These are phyloP conservation scores for Linum trigynum DNA, from an alignment of 345 rosid genomes.

Conservation along the genomic window DNA sequence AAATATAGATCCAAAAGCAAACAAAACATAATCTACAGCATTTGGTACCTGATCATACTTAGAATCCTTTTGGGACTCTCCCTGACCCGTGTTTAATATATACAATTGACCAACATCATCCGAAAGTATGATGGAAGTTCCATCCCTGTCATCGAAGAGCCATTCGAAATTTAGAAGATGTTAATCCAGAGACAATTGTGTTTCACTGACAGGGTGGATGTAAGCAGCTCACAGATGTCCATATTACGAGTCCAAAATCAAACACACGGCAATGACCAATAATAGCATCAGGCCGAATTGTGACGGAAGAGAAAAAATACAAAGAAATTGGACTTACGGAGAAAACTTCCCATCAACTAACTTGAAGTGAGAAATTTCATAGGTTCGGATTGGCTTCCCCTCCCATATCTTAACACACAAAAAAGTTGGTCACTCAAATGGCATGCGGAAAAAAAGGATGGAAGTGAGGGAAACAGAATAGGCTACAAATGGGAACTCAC, in stretches of 20 bases:
- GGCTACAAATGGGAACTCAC: slow-evolving; percentile 45
- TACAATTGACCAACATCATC: slow-evolving; percentile 98
- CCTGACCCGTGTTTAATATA: slow-evolving; percentile 88
- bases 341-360: slow-evolving; percentile 99
- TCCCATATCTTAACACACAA: slow-evolving; percentile 75
- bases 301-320: background rate
- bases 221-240: background rate
- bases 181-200: background rate
- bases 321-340: slow-evolving; percentile 50
- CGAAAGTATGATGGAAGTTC: slow-evolving; percentile 91
- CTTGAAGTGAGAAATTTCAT: slow-evolving; percentile 84
- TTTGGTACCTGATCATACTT: slow-evolving; percentile 84
- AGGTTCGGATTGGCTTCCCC: slow-evolving; percentile 79
- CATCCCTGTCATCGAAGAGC: slow-evolving; percentile 50
- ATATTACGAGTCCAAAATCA: background rate
- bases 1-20: slow-evolving; percentile 11
- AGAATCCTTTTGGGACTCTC: slow-evolving; percentile 89
- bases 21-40: slow-evolving; percentile 8
- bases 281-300: background rate
- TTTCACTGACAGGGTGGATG: background rate
- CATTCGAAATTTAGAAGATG: background rate
- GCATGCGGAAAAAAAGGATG: slow-evolving; percentile 12
- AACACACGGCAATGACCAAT: background rate
- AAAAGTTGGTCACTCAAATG: background rate
- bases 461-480: slow-evolving; percentile 10